Percentiles rank a stretch among this genome's conserved stretches.
These are phyloP conservation scores for Achlya hypogyna DNA, from an alignment of 352 stramenopile species.

Conservation along the genomic window DNA sequence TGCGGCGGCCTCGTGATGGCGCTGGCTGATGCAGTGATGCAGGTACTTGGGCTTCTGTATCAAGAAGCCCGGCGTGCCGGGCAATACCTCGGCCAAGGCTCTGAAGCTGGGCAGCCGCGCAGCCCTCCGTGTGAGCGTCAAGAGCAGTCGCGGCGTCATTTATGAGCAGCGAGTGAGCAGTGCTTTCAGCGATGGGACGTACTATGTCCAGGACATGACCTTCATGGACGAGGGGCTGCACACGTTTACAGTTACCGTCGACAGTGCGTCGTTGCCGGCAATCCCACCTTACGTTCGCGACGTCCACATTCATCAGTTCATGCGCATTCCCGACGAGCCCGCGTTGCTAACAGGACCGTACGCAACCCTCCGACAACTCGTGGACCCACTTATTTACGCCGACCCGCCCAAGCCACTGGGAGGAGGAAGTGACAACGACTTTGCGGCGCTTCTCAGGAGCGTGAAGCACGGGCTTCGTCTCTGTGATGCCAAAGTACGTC, in stretches of 20 bases:
- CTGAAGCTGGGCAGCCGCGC: conserved; percentile 7
- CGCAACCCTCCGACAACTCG: not conserved
- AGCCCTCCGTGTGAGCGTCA: not conserved
- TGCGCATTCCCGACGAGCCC: conserved; percentile 9
- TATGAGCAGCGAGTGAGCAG: not conserved
- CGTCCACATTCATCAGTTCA: conserved; percentile 16
- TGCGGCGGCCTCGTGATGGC: not conserved
- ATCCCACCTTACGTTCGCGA: conserved; percentile 1
- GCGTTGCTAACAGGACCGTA: not conserved
- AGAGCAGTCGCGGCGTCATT: conserved; percentile 4
- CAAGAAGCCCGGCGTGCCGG: conserved; percentile 2
- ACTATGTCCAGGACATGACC: conserved; percentile 18
- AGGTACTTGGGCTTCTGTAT: conserved; percentile 20
- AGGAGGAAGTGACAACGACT: not conserved
- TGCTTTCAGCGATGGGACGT: conserved; percentile 11
- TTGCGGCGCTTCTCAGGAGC: not conserved
- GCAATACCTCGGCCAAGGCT: conserved; percentile 4
- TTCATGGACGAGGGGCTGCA: conserved; percentile 17
- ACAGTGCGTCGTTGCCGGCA: not conserved
- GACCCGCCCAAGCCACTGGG: not conserved
- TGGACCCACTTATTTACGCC: not conserved
- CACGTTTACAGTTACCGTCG: conserved; percentile 6
- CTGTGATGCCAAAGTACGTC: conserved; percentile 13
- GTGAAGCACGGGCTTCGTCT: not conserved
- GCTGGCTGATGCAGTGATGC: not conserved